phyloP scores from a whole-genome alignment of 768 basidiomycete genomes.

The Suillus hirtellus region DNA sequence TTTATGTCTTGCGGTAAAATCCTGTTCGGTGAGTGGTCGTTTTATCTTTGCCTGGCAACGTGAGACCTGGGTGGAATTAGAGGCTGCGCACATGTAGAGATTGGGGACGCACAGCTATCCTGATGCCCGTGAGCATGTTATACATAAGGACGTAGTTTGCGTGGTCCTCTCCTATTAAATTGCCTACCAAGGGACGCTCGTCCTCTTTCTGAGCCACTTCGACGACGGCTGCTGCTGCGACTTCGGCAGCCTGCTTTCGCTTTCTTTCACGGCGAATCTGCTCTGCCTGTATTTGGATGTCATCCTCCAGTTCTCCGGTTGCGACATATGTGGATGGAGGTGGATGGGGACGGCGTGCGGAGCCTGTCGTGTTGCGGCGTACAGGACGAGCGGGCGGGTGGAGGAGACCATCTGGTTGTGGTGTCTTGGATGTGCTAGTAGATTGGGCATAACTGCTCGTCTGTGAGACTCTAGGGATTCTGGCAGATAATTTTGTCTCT shows the following conservation, averaged over 20 bases:
- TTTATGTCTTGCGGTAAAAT: conserved; percentile 89
- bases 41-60: conserved; percentile 95
- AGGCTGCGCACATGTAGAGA: conserved; percentile 7
- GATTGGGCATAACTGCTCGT: conserved; percentile 19
- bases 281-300: conserved; percentile 87
- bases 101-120: conserved; percentile 72
- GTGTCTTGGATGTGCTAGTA: conserved; percentile 27
- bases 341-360: conserved; percentile 35
- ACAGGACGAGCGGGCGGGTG: conserved; percentile 54
- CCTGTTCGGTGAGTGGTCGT: conserved; percentile 78
- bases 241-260: conserved; percentile 64
- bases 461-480: conserved; percentile 24
- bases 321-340: conserved; percentile 40
- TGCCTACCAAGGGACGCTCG: conserved; percentile 77
- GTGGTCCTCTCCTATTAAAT: conserved; percentile 97
- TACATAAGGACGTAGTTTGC: conserved; percentile 99
- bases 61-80: conserved; percentile 64
- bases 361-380: conserved; percentile 74
- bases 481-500: conserved; percentile 44
- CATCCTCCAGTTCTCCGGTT: conserved; percentile 44
- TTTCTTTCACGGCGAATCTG: conserved; percentile 83
- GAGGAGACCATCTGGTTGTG: conserved; percentile 46
- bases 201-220: conserved; percentile 38
- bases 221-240: conserved; percentile 52
- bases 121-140: conserved; percentile 99